Conservation (phyloP, 805 yeast genomes). For the Ogataea allantospora region DNA sequence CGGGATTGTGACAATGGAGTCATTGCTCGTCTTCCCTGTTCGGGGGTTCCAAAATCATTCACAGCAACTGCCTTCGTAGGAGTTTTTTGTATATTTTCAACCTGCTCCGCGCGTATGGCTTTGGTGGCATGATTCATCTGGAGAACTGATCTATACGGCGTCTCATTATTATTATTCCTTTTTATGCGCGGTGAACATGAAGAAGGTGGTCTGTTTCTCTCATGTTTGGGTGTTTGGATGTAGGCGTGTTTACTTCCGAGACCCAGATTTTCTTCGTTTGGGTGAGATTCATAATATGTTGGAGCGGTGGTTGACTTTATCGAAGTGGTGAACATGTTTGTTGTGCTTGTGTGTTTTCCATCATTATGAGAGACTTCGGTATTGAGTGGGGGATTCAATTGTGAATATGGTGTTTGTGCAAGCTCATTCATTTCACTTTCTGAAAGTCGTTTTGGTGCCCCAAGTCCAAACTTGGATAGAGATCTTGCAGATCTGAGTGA, state of each 20-base stretch:
- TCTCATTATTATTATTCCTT: conserved; percentile 17
- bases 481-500: conserved; percentile 17
- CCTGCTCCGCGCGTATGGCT: not conserved
- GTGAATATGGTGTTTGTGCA: conserved; percentile 9
- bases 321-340: conserved; percentile 20
- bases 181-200: conserved; percentile 26
- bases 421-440: conserved; percentile 23
- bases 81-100: conserved; percentile 1
- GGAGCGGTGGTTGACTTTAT: conserved; percentile 19
- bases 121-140: conserved; percentile 14
- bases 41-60: conserved; percentile 26
- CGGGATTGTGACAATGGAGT: conserved; percentile 23
- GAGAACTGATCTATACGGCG: conserved; percentile 12
- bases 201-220: conserved; percentile 11
- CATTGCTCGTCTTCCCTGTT: conserved; percentile 23
- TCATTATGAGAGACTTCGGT: too few relatives aligned
- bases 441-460: conserved; percentile 51
- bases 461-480: conserved; percentile 38
- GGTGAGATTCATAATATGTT: conserved; percentile 9
- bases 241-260: conserved; percentile 19
- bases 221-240: conserved; percentile 18
- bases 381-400: conserved; percentile 12
- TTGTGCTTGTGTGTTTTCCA: conserved; percentile 17
- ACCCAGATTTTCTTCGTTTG: conserved; percentile 1
- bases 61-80: conserved; percentile 8